phyloP scores from a whole-genome alignment of 495 filamentous ascomycete species.

The Pyronema omphalodes region DNA sequence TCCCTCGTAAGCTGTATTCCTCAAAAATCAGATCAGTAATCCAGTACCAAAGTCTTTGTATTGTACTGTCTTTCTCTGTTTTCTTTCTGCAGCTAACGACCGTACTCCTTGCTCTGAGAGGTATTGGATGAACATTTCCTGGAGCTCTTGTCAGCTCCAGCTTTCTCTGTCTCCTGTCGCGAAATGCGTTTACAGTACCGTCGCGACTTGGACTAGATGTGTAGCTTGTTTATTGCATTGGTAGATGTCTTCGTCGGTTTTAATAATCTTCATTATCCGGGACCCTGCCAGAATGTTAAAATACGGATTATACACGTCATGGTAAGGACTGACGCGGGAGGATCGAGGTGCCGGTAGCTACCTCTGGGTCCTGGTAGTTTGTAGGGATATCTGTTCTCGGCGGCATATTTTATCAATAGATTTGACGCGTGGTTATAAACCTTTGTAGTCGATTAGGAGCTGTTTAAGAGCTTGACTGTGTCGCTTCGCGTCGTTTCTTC shows the following conservation, averaged over 20 bases:
- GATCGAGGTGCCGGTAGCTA: constrained; percentile 65
- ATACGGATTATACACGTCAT: background rate
- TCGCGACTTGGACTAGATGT: constrained; percentile 84
- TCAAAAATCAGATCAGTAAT: background rate
- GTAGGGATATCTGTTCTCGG: background rate
- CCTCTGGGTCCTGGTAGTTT: constrained; percentile 29
- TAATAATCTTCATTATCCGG: constrained; percentile 83
- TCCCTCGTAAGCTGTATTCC: background rate
- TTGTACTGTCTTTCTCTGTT: constrained; percentile 83
- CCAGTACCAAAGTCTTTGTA: constrained; percentile 76
- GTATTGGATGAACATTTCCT: constrained; percentile 96
- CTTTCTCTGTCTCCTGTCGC: background rate
- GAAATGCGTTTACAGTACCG: constrained; percentile 26
- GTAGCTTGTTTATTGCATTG: constrained; percentile 81
- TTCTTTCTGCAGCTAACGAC: constrained; percentile 73
- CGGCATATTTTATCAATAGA: background rate
- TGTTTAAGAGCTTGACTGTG: too few relatives aligned
- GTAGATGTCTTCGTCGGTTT: constrained; percentile 63
- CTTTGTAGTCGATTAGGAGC: too few relatives aligned
- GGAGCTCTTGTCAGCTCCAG: background rate
- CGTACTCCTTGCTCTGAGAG: constrained; percentile 69
- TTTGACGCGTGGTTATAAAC: too few relatives aligned
- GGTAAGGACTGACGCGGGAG: constrained; percentile 52
- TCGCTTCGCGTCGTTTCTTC: too few relatives aligned
- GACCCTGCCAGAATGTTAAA: constrained; percentile 40